A percentile compares a stretch with the other conserved stretches of the same genome.
Evolutionary conservation across 2,329 filamentous ascomycete species (phyloP).

Genomic region (Penicillium vulpinum): DNA sequence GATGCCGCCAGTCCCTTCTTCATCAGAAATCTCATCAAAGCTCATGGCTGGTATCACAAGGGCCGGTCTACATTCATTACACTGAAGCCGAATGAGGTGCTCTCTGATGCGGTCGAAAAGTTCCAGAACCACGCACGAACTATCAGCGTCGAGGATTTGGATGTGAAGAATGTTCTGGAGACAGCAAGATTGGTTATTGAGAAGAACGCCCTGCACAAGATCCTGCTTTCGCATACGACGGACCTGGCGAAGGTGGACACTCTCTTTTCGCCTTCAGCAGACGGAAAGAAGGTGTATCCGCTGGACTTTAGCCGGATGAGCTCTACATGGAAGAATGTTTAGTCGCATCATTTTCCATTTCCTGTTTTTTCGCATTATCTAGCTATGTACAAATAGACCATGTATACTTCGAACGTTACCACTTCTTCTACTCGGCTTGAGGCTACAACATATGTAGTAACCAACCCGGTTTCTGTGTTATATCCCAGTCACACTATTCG

Average conservation of each 20-base stretch:
- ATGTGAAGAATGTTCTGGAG: conserved; percentile 92
- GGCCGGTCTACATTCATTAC: conserved; percentile 78
- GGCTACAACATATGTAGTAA: not conserved
- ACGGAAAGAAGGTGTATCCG: conserved; percentile 2
- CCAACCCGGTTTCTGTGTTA: too few relatives aligned
- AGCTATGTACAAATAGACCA: conserved; percentile 14
- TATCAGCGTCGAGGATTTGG: conserved; percentile 73
- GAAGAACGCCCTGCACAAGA: conserved; percentile 71
- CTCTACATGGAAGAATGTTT: not conserved
- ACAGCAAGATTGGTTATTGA: conserved; percentile 84
- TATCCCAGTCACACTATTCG: not conserved
- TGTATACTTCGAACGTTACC: conserved; percentile 3
- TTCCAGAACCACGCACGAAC: conserved; percentile 68
- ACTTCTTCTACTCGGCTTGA: not conserved
- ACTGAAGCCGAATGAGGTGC: conserved; percentile 56
- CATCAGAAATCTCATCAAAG: conserved; percentile 66
- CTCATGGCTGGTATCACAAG: conserved; percentile 68
- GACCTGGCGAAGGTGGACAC: conserved; percentile 35
- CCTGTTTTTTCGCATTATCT: conserved; percentile 5
- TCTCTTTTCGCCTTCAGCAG: conserved; percentile 4
- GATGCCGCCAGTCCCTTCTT: conserved; percentile 55
- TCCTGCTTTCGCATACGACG: conserved; percentile 66
- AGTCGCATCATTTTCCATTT: not conserved
- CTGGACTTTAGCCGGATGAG: not conserved
- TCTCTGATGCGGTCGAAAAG: conserved; percentile 67